Evolutionary conservation across 2,329 filamentous ascomycete species (phyloP).

Genomic region (Stylonectria norvegica): DNA sequence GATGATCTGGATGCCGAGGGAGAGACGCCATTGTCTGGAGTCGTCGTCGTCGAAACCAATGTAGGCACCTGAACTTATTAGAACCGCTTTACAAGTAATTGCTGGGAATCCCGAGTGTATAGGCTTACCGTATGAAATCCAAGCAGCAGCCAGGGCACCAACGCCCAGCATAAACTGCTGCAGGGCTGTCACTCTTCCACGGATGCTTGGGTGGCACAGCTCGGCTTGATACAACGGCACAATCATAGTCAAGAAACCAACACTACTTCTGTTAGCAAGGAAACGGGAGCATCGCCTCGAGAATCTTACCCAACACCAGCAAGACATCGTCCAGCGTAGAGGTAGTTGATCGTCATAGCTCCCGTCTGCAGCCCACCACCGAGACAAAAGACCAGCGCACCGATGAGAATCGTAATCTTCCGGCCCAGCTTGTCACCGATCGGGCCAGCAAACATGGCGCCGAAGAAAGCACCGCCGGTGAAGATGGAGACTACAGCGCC

Average conservation of each 20-base stretch:
- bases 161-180: slow-evolving; percentile 84
- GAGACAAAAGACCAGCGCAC: slow-evolving; percentile 67
- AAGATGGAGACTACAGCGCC: slow-evolving; percentile 62
- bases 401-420: slow-evolving; percentile 67
- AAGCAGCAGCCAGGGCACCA: slow-evolving; percentile 67
- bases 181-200: slow-evolving; percentile 69
- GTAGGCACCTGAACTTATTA: slow-evolving; percentile 27
- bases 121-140: slow-evolving; percentile 64
- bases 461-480: slow-evolving; percentile 73
- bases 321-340: slow-evolving; percentile 68
- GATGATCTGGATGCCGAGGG: slow-evolving; percentile 65
- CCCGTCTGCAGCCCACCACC: slow-evolving; percentile 73
- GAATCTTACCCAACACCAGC: slow-evolving; percentile 55
- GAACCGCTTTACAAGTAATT: neutral
- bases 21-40: slow-evolving; percentile 35
- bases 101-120: neutral
- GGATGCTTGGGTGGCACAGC: slow-evolving; percentile 72
- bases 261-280: slow-evolving; percentile 32
- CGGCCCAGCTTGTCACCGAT: slow-evolving; percentile 63
- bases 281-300: neutral
- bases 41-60: slow-evolving; percentile 27
- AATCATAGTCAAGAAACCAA: slow-evolving; percentile 40
- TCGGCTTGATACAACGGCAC: slow-evolving; percentile 72
- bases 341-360: slow-evolving; percentile 53
- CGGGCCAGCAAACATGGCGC: slow-evolving; percentile 61